Evolutionary conservation across 352 stramenopile genomes (phyloP).

Genomic region (Pythium phragmiticola): DNA sequence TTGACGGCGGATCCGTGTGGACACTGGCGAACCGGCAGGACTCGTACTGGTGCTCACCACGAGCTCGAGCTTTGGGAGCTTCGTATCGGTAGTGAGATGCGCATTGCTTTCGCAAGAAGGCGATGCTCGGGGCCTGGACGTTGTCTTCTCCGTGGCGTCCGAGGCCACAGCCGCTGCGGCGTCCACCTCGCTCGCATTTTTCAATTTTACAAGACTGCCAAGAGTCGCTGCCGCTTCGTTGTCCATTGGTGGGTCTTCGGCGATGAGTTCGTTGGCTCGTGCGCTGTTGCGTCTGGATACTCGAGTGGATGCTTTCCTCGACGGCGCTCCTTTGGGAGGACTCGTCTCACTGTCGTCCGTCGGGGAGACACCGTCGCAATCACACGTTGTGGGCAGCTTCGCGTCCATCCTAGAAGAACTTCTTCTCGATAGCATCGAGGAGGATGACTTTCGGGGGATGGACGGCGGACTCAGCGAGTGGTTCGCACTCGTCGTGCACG

Average conservation of each 20-base stretch:
- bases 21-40: neutral
- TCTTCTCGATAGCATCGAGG: neutral
- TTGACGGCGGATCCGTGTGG: neutral
- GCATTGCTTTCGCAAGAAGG: neutral
- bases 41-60: neutral
- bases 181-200: neutral
- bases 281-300: neutral
- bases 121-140: neutral
- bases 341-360: too few species aligned
- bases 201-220: neutral
- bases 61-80: conserved; percentile 14
- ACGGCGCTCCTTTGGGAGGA: neutral
- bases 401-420: neutral
- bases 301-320: neutral
- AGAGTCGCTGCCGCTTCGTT: neutral
- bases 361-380: too few species aligned
- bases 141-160: neutral
- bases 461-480: neutral
- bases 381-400: neutral
- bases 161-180: neutral
- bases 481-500: neutral
- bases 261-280: neutral
- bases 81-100: neutral
- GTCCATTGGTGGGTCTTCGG: neutral
- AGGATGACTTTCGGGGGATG: neutral